Evolutionary conservation across 306 rosid genomes (phyloP).

Genomic region (Cicer arietinum): DNA sequence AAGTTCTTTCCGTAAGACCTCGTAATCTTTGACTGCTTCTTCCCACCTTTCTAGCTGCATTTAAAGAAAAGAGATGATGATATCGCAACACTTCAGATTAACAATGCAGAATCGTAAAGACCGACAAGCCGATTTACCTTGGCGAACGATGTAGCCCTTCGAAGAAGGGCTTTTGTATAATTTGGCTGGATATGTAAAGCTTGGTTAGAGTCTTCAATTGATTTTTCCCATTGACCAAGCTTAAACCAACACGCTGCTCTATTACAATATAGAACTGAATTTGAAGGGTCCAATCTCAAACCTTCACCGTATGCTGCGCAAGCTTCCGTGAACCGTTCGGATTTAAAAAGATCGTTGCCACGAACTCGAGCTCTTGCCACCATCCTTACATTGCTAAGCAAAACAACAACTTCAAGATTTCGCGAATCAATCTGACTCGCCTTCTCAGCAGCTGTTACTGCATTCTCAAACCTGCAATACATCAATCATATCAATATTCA

Average conservation of each 20-base stretch:
- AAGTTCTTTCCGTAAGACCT: conserved; percentile 72
- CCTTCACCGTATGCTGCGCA: conserved; percentile 92
- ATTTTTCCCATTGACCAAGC: conserved; percentile 86
- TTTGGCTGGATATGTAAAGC: conserved; percentile 77
- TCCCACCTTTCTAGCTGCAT: conserved; percentile 90
- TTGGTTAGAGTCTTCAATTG: conserved; percentile 88
- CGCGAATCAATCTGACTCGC: conserved; percentile 73
- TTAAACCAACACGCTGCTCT: conserved; percentile 98
- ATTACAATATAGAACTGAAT: conserved; percentile 88
- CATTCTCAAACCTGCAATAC: conserved; percentile 97
- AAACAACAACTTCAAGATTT: conserved; percentile 71
- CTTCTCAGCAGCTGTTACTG: conserved; percentile 85
- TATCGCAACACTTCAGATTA: conserved; percentile 14
- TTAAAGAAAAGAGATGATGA: conserved; percentile 28
- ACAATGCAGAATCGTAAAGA: background rate
- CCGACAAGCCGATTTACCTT: conserved; percentile 60
- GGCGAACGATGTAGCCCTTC: conserved; percentile 89
- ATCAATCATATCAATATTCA: conserved; percentile 64
- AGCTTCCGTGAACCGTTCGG: conserved; percentile 92
- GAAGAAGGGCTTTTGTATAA: conserved; percentile 91
- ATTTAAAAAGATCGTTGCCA: conserved; percentile 92
- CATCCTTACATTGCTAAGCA: conserved; percentile 70
- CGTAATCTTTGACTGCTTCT: conserved; percentile 83
- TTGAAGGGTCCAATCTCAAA: conserved; percentile 76
- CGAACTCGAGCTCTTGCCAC: conserved; percentile 90